Conservation (phyloP, 148 eudicot species). For the Pouteria glomerata region DNA sequence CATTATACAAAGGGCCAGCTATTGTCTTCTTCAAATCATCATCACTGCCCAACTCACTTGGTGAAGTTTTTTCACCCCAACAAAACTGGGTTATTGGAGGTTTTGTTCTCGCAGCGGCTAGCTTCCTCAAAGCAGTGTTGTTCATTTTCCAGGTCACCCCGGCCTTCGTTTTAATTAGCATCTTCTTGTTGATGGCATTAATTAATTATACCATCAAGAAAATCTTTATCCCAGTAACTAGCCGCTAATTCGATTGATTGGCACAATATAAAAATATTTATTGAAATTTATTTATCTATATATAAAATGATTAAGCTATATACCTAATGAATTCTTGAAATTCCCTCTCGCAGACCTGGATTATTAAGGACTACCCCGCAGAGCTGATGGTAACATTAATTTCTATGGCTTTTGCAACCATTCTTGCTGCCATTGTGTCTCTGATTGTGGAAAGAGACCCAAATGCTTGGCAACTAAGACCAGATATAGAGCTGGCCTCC, state of each 20-base stretch:
- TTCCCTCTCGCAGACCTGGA: slow-evolving; percentile 35
- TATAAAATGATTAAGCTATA: no score
- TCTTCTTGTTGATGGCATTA: no score
- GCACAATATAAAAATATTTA: no score
- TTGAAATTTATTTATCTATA: no score
- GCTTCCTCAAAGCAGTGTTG: slow-evolving; percentile 7
- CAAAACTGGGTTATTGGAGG: slow-evolving; percentile 7
- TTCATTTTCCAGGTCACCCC: slow-evolving; percentile 14
- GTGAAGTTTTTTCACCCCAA: not conserved
- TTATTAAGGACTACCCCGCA: slow-evolving; percentile 30
- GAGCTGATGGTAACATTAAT: slow-evolving; percentile 28
- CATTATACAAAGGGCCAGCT: slow-evolving; percentile 7
- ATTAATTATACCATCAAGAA: no score
- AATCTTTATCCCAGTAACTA: no score
- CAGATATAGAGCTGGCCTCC: slow-evolving; percentile 14
- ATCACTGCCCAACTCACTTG: not conserved
- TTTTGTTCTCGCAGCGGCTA: not conserved
- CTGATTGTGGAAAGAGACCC: slow-evolving; percentile 20
- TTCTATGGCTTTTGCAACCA: slow-evolving; percentile 21
- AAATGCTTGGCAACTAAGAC: slow-evolving; percentile 26
- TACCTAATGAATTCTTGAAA: no score
- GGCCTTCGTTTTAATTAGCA: no score
- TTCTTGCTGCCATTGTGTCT: slow-evolving; percentile 20
- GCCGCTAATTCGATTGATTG: no score
- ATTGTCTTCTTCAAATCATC: not conserved